These are phyloP conservation scores for Podospora appendiculata DNA, from an alignment of 495 filamentous ascomycete genomes.

Conservation along the genomic window DNA sequence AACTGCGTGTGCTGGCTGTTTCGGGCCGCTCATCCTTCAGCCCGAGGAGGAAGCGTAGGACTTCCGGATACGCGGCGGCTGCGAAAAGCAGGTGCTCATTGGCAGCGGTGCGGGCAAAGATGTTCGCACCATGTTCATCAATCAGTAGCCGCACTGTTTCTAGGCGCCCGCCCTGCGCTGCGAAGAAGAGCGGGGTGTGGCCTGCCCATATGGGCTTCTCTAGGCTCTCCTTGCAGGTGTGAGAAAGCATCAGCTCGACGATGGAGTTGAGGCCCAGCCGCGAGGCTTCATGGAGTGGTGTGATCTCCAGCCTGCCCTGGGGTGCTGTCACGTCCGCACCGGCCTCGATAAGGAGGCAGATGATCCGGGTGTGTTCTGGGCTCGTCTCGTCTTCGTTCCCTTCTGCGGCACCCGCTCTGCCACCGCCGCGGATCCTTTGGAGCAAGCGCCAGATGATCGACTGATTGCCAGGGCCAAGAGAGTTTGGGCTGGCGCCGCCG, in stretches of 20 bases:
- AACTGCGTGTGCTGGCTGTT: neutral
- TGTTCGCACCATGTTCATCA: constrained; percentile 17
- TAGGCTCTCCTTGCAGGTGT: constrained; percentile 1
- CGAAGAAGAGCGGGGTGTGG: constrained; percentile 16
- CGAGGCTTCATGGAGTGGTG: constrained; percentile 10
- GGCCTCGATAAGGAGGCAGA: constrained; percentile 1
- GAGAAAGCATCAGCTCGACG: constrained; percentile 8
- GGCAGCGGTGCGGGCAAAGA: constrained; percentile 7
- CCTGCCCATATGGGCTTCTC: constrained; percentile 8
- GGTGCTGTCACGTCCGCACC: constrained; percentile 2
- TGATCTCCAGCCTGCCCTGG: constrained; percentile 5
- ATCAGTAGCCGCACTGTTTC: constrained; percentile 22
- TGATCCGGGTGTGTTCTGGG: neutral
- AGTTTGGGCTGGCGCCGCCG: constrained; percentile 21
- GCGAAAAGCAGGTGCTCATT: constrained; percentile 7
- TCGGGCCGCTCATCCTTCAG: neutral
- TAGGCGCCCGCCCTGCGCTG: constrained; percentile 22
- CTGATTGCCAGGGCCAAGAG: neutral
- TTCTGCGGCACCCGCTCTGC: neutral
- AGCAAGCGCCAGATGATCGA: constrained; percentile 1
- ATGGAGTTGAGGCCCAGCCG: constrained; percentile 2
- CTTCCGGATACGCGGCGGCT: neutral
- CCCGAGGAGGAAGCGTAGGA: constrained; percentile 6
- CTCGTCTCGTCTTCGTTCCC: neutral
- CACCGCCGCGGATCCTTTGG: neutral